Conservation (phyloP, 768 basidiomycete species). For the Fomitopsis serialis region DNA sequence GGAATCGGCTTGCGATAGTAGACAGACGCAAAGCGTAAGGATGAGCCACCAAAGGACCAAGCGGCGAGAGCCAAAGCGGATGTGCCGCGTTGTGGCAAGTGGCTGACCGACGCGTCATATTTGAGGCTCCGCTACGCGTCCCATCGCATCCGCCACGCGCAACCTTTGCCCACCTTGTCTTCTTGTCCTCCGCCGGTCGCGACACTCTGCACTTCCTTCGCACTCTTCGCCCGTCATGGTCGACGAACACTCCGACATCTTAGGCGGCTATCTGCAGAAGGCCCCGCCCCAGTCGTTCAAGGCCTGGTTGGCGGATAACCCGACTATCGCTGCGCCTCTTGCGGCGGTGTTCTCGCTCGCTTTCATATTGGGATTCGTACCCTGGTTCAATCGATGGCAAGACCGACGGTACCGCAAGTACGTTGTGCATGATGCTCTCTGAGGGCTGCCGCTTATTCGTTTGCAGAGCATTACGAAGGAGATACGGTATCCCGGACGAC, state of each 20-base stretch:
- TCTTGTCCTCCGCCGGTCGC: slow-evolving; percentile 3
- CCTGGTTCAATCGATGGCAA: slow-evolving; percentile 31
- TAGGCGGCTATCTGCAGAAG: slow-evolving; percentile 43
- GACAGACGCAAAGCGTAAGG: too few relatives aligned
- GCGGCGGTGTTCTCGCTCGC: background rate
- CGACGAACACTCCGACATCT: slow-evolving; percentile 67
- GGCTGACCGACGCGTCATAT: background rate
- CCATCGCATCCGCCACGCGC: slow-evolving; percentile 1
- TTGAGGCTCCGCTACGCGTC: slow-evolving; percentile 7
- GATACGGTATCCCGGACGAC: slow-evolving; percentile 79
- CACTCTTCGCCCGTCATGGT: slow-evolving; percentile 41
- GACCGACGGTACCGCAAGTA: slow-evolving; percentile 66
- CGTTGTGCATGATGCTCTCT: slow-evolving; percentile 20
- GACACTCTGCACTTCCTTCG: slow-evolving; percentile 7
- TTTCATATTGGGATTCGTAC: background rate
- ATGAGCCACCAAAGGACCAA: too few relatives aligned
- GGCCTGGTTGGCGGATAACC: background rate
- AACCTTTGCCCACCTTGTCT: background rate
- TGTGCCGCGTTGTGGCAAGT: background rate
- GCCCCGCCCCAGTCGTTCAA: slow-evolving; percentile 3
- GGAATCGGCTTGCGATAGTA: too few relatives aligned
- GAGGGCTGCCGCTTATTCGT: slow-evolving; percentile 3
- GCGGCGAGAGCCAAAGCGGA: background rate
- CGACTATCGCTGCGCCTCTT: background rate
- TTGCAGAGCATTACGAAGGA: slow-evolving; percentile 61